Base-by-base conservation (phyloP, 371 early-diverging fungal genomes). In the Mortierella polycephala region DNA sequence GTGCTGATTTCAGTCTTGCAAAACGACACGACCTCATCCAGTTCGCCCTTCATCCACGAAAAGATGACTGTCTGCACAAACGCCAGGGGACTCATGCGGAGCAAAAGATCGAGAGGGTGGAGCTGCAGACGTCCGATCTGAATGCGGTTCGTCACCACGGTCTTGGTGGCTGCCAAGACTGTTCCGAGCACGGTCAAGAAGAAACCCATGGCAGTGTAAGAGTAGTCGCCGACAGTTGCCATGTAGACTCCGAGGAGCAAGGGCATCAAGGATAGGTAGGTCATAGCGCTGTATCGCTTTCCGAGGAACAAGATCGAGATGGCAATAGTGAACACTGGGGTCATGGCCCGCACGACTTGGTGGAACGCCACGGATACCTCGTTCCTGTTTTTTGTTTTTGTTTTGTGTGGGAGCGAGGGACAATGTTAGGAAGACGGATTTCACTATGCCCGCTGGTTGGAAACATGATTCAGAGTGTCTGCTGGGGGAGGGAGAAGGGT, bases 281-380 rank as follows among this genome's bases (percentile, higher is more conserved):
- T 89, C 83, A 83, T 83, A 16, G 67, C 58, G 10, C 90, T 87
- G 64, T 87, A 89, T 20, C 84, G 79, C 72, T 89, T 91, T 50
- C 84, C 77, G 37, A 89, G 82, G 44, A 90, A 86, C 20, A 85
- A 45, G 20, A 87, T 75, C 16, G 91, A 90, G 45, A 96, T 74
- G 46, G 87, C 70, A 16, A 94, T 85, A 0, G 96, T 94, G 65
- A 95, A 92, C 18, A 93, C 90, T 0, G 96, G 96, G 11, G 91
- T 92, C 85, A 94, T 95, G 64, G 93, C 92, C 39, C 96, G 87
- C 5, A 96, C 92, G 39, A 94, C 91, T 85, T 96, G 96, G 74
- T 96, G 96, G 69, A 96, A 93, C 12, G 88, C 83, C 12, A 87
- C 88, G 7, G 86, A 83, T 16, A 87, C 88, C 54, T 85, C 76